Conservation (phyloP, 192 early-diverging fungal species). For the Oehlia diaphana region DNA sequence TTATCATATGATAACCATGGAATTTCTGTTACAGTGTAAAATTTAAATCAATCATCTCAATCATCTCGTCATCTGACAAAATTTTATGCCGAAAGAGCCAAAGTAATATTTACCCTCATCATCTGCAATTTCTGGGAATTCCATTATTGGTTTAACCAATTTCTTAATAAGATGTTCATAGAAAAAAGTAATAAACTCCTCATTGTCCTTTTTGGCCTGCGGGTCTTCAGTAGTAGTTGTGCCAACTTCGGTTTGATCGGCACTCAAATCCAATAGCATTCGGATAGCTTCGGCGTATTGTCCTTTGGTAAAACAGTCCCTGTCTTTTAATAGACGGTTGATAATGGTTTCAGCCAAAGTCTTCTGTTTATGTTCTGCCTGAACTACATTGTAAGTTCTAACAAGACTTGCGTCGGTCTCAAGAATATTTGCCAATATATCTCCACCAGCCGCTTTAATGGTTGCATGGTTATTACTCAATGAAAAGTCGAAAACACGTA, state of each 20-base stretch:
- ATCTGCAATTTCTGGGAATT: conserved; percentile 44
- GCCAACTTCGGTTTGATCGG: conserved; percentile 35
- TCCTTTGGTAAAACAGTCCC: conserved; percentile 64
- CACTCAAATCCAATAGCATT: conserved; percentile 67
- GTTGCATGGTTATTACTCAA: conserved; percentile 55
- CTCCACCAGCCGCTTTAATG: conserved; percentile 64
- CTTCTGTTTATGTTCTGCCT: conserved; percentile 42
- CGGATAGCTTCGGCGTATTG: conserved; percentile 78
- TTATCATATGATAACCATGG: conserved; percentile 31
- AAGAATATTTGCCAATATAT: conserved; percentile 70
- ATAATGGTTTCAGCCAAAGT: conserved; percentile 72
- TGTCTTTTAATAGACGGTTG: conserved; percentile 57
- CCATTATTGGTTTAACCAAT: conserved; percentile 66
- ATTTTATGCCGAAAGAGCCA: not conserved
- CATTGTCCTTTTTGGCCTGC: conserved; percentile 47
- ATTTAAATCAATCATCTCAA: not conserved
- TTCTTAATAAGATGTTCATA: conserved; percentile 65
- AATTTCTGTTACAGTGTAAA: conserved; percentile 15
- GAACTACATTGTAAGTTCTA: conserved; percentile 60
- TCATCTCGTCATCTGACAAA: not conserved
- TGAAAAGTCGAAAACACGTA: conserved; percentile 72
- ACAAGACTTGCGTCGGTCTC: conserved; percentile 82
- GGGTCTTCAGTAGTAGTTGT: conserved; percentile 31
- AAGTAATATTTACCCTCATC: conserved; percentile 8
- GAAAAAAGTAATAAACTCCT: conserved; percentile 79